Evolutionary conservation across 2,329 filamentous ascomycete species (phyloP).

Genomic region (Colletotrichum camelliae): DNA sequence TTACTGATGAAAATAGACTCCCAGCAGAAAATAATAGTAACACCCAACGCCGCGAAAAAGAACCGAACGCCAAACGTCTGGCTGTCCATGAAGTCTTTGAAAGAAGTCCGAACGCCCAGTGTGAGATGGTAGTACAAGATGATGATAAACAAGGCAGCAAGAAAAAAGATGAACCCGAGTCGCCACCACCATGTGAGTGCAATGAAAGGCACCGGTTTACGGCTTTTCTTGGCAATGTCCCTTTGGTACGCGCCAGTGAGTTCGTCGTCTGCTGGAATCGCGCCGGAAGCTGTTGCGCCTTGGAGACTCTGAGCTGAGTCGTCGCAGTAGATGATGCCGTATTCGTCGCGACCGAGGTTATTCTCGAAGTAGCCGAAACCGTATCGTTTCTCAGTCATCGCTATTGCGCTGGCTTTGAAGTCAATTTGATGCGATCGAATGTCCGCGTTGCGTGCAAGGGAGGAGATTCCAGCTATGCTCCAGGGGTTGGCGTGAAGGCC

Average conservation of each 20-base stretch:
- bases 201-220: slow-evolving; percentile 35
- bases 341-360: slow-evolving; percentile 28
- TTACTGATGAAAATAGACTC: slow-evolving; percentile 43
- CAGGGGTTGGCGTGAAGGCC: slow-evolving; percentile 45
- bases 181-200: slow-evolving; percentile 40
- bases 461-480: slow-evolving; percentile 41
- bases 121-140: slow-evolving; percentile 45
- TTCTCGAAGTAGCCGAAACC: slow-evolving; percentile 33
- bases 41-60: slow-evolving; percentile 44
- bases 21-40: slow-evolving; percentile 46
- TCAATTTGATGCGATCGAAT: slow-evolving; percentile 28
- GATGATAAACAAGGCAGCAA: slow-evolving; percentile 37
- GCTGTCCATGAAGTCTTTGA: slow-evolving; percentile 41
- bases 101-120: slow-evolving; percentile 21
- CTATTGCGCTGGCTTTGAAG: slow-evolving; percentile 24
- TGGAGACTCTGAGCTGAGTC: slow-evolving; percentile 27
- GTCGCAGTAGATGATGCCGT: slow-evolving; percentile 35
- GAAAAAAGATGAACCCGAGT: slow-evolving; percentile 33
- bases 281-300: not conserved
- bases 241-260: not conserved
- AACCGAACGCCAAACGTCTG: slow-evolving; percentile 49
- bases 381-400: slow-evolving; percentile 29
- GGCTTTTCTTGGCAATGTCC: not conserved
- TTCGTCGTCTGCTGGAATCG: not conserved
- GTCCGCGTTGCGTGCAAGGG: slow-evolving; percentile 34